A percentile compares a stretch with the other conserved stretches of the same genome.
Conservation (phyloP, 169 alveolate species). For the Theileria annulata region DNA sequence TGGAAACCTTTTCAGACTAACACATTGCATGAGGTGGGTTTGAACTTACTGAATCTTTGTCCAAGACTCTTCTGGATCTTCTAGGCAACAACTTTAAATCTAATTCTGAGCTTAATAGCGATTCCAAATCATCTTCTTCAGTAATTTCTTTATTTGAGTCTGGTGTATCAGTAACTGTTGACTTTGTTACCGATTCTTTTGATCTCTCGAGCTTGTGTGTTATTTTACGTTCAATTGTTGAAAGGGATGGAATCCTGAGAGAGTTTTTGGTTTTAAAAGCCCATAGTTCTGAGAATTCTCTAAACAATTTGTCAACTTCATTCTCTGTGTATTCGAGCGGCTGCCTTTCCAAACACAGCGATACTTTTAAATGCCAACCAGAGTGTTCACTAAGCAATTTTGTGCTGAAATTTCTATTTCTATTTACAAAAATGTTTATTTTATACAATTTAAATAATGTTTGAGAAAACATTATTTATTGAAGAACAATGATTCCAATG, state of each 20-base stretch:
- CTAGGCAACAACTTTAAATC: constrained; percentile 13
- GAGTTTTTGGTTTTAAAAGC: constrained; percentile 23
- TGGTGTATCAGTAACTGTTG: background rate
- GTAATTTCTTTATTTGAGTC: constrained; percentile 4
- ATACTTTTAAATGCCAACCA: constrained; percentile 57
- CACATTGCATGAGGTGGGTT: background rate
- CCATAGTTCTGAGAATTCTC: constrained; percentile 57
- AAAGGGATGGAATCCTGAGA: constrained; percentile 50
- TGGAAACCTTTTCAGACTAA: constrained; percentile 20
- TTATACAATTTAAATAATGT: background rate
- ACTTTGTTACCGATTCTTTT: constrained; percentile 20
- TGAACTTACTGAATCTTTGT: constrained; percentile 13
- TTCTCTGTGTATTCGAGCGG: constrained; percentile 51
- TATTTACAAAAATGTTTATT: background rate
- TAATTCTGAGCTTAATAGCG: constrained; percentile 42
- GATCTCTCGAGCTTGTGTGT: constrained; percentile 55
- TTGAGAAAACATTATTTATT: constrained; percentile 7
- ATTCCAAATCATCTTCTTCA: constrained; percentile 37
- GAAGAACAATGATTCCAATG: background rate
- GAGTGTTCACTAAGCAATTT: constrained; percentile 47
- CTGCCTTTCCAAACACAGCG: constrained; percentile 62
- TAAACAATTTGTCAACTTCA: constrained; percentile 20
- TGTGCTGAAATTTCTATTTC: background rate
- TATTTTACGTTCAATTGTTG: constrained; percentile 60
- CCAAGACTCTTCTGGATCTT: constrained; percentile 19